Conservation (phyloP, 805 yeast genomes). For the Sugiyamaella americana region DNA sequence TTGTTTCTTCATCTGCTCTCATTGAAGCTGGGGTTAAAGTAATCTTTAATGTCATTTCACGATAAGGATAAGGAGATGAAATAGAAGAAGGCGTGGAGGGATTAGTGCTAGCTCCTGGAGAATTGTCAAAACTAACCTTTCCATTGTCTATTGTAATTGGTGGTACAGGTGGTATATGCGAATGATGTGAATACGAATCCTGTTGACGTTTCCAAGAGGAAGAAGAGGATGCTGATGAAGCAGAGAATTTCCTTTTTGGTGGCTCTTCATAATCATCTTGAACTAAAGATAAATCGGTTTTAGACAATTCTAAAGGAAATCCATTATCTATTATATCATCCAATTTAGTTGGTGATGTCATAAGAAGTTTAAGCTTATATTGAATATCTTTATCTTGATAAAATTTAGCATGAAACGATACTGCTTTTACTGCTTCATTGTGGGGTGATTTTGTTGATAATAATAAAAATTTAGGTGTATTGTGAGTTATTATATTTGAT, state of each 20-base stretch:
- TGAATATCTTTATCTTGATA: slow-evolving; percentile 17
- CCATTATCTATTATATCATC: slow-evolving; percentile 26
- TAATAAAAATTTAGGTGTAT: neutral
- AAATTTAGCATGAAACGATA: slow-evolving; percentile 19
- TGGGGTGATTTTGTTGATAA: neutral
- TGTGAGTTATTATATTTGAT: neutral
- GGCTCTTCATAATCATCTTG: neutral
- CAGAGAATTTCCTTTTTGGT: neutral
- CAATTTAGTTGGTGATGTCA: slow-evolving; percentile 15
- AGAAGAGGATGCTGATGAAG: neutral
- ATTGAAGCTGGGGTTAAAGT: slow-evolving; percentile 25
- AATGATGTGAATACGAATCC: neutral
- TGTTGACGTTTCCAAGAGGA: neutral
- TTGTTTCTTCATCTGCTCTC: slow-evolving; percentile 25
- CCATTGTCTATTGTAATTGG: neutral
- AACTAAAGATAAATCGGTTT: neutral
- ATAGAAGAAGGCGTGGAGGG: slow-evolving; percentile 1
- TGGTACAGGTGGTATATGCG: neutral
- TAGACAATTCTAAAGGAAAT: slow-evolving; percentile 17
- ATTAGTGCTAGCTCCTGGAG: too few species aligned
- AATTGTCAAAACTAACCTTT: neutral
- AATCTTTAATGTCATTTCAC: slow-evolving; percentile 25
- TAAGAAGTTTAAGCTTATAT: slow-evolving; percentile 17
- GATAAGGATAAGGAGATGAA: neutral
- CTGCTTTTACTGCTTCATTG: slow-evolving; percentile 2